Evolutionary conservation across 2,329 filamentous ascomycete genomes (phyloP), one percentile per base, ranked within the genome.

Genomic region (Diaporthe eres): DNA sequence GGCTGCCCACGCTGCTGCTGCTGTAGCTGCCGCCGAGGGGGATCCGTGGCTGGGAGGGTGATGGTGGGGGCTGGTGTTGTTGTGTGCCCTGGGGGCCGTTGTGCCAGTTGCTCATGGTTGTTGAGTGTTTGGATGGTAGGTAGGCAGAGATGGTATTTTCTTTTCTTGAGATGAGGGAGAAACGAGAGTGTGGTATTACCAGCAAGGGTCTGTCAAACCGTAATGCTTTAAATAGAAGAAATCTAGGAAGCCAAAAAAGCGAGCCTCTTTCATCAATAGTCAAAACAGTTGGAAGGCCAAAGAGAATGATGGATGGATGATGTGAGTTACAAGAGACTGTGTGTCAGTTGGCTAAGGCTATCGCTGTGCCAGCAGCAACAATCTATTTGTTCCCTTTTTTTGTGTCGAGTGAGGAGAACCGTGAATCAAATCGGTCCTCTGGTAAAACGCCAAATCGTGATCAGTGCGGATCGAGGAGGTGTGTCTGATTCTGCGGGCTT

Each of bases 1-100:
- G 84, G 71, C 76, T 80, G 77, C 81, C 81, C 79, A 85, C 80
- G 80, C 79, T 81, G 76, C 49, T 81, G 77, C 49, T 71, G 68
- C 44, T 71, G 79, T 61, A 61, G 75, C 57, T 61, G 37, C 67
- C 63, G 72, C 19, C 61, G 6, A 65, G 39, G 42, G 74, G 74
- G 42, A 67, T 57, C 49, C 57, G 58, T n/a, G 76, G 75, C 22
- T 77, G 76, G 74, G 76, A 47, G 49, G 75, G 74, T 47, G 71
- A 65, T 55, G 68, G 72, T 58, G 58, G 76, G 39, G 75, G 70
- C 39, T 70, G 28, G 39, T 71, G 74, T 49, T 72, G 60, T 63
- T 76, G 51, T 51, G 61, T 72, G n/a, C n/a, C 47, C 47, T 34
- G 61, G 15, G 57, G 39, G 55, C 70, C 57, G 22, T 72, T 39